Percentiles rank a stretch among this genome's conserved stretches.
Conservation (phyloP, 2,329 filamentous ascomycete species). For the Phaeosphaeriaceae sp. region DNA sequence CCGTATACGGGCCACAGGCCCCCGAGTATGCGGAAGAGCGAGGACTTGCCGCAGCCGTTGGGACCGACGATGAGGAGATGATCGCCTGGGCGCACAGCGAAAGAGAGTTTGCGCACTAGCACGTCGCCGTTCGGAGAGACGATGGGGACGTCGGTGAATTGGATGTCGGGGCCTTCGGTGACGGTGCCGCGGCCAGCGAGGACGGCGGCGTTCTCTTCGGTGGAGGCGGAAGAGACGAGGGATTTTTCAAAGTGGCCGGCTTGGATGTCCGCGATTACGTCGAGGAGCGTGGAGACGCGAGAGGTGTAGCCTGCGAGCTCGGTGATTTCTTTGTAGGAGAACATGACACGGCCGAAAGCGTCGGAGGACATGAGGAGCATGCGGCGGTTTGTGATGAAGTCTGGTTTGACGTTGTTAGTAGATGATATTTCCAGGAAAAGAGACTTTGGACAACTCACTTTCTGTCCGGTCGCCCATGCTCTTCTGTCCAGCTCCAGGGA, state of each 20-base stretch:
- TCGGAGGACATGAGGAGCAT: constrained; percentile 94
- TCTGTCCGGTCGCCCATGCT: constrained; percentile 75
- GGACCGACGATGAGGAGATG: constrained; percentile 95
- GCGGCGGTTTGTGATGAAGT: constrained; percentile 91
- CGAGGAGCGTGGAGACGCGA: constrained; percentile 84
- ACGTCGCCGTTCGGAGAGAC: constrained; percentile 97
- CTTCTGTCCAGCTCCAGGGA: constrained; percentile 67
- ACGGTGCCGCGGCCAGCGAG: constrained; percentile 83
- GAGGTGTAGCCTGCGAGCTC: constrained; percentile 96
- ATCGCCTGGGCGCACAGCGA: constrained; percentile 84
- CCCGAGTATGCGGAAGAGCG: constrained; percentile 92
- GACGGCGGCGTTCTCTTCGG: constrained; percentile 81
- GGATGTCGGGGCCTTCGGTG: constrained; percentile 81
- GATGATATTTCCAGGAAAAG: background rate
- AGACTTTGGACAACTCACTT: constrained; percentile 52
- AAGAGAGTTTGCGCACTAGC: constrained; percentile 83
- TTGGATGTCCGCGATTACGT: constrained; percentile 94
- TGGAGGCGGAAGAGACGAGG: constrained; percentile 86
- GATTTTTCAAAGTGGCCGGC: constrained; percentile 95
- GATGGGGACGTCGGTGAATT: constrained; percentile 90
- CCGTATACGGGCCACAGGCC: constrained; percentile 98
- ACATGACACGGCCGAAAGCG: constrained; percentile 56
- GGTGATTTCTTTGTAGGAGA: constrained; percentile 78
- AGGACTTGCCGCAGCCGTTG: constrained; percentile 97
- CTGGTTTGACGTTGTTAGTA: constrained; percentile 48